These are phyloP conservation scores for Scheffersomyces lignosus DNA, from an alignment of 805 yeast species.

Conservation along the genomic window DNA sequence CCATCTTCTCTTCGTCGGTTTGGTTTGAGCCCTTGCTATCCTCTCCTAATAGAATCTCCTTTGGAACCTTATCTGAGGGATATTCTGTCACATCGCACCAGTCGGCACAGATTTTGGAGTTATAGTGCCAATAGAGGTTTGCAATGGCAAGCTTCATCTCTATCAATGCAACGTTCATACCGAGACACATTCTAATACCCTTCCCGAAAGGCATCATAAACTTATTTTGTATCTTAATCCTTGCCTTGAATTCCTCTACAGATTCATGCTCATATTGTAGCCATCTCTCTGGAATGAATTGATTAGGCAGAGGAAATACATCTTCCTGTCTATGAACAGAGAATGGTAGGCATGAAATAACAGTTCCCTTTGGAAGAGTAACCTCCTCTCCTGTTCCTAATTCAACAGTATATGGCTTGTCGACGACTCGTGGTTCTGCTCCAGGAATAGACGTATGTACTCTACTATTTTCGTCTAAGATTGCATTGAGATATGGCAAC, in stretches of 20 bases:
- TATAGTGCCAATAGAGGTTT: conserved; percentile 51
- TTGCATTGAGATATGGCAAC: conserved; percentile 59
- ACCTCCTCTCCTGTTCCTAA: conserved; percentile 19
- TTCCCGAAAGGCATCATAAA: conserved; percentile 70
- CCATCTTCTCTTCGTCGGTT: conserved; percentile 50
- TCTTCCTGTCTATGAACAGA: conserved; percentile 54
- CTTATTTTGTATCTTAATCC: conserved; percentile 48
- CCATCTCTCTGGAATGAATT: conserved; percentile 68
- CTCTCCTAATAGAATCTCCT: conserved; percentile 10
- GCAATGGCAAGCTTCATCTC: conserved; percentile 63
- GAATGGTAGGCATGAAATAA: conserved; percentile 66
- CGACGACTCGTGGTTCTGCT: conserved; percentile 59
- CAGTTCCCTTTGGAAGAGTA: conserved; percentile 51
- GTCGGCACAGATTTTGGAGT: conserved; percentile 36
- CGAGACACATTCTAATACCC: conserved; percentile 74
- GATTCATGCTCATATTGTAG: conserved; percentile 37
- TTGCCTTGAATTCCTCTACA: conserved; percentile 23
- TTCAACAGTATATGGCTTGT: conserved; percentile 25
- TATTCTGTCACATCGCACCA: conserved; percentile 41
- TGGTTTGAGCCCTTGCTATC: conserved; percentile 14
- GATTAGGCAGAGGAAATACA: conserved; percentile 53
- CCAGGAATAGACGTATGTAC: conserved; percentile 75
- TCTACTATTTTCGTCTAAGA: conserved; percentile 60
- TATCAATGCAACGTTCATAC: conserved; percentile 63
- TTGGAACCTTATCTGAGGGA: conserved; percentile 12